phyloP scores from a whole-genome alignment of 2,329 filamentous ascomycete genomes.

The Fusarium buharicum region DNA sequence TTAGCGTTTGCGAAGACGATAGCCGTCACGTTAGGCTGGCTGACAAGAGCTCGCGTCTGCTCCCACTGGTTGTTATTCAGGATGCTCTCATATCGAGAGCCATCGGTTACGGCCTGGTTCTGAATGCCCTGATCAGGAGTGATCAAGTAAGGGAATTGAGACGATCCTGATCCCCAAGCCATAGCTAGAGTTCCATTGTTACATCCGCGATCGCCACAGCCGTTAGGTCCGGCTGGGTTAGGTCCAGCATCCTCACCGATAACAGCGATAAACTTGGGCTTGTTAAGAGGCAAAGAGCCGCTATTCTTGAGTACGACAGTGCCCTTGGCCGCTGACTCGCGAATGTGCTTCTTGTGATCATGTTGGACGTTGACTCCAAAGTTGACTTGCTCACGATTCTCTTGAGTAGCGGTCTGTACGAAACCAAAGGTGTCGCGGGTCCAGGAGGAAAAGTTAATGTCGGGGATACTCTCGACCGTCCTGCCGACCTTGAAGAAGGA shows the following conservation, averaged over 20 bases:
- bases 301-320: constrained; percentile 92
- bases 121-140: constrained; percentile 78
- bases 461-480: constrained; percentile 57
- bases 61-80: constrained; percentile 71
- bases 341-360: constrained; percentile 77
- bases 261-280: constrained; percentile 78
- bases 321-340: constrained; percentile 80
- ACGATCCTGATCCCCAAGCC: constrained; percentile 81
- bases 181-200: constrained; percentile 73
- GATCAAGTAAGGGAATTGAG: constrained; percentile 79
- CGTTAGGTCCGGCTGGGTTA: constrained; percentile 80
- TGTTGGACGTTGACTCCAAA: constrained; percentile 84
- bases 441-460: constrained; percentile 91
- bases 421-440: constrained; percentile 79
- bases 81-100: constrained; percentile 71
- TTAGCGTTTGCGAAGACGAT: constrained; percentile 92
- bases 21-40: constrained; percentile 72
- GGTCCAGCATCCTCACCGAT: constrained; percentile 86
- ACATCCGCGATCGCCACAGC: constrained; percentile 75
- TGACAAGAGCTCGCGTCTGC: constrained; percentile 69
- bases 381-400: constrained; percentile 76
- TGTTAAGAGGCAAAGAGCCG: constrained; percentile 78
- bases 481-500: constrained; percentile 74
- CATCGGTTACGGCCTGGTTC: constrained; percentile 68
- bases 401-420: constrained; percentile 69